A percentile compares a stretch with the other conserved stretches of the same genome.
phyloP scores from a whole-genome alignment of 768 basidiomycete species.

The Collybiopsis luxurians region DNA sequence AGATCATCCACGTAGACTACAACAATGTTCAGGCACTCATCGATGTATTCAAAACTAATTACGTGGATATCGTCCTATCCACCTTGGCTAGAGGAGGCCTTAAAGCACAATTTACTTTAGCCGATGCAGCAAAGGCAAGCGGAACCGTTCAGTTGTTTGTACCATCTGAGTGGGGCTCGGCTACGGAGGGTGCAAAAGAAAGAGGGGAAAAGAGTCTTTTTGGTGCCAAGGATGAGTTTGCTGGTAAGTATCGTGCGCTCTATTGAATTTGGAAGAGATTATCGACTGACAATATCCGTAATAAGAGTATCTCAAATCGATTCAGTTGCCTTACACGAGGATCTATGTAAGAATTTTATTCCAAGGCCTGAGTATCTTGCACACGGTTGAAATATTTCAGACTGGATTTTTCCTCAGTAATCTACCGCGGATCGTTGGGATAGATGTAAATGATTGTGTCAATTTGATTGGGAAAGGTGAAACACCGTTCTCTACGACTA shows the following conservation, averaged over 20 bases:
- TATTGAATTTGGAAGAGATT: no score
- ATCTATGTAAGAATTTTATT: conserved; percentile 22
- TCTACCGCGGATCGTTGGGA: conserved; percentile 22
- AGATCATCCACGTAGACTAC: conserved; percentile 18
- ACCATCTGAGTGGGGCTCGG: conserved; percentile 35
- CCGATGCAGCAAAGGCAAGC: conserved; percentile 32
- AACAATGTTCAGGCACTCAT: conserved; percentile 19
- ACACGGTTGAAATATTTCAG: no score
- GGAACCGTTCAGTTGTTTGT: conserved; percentile 33
- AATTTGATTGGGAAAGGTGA: conserved; percentile 28
- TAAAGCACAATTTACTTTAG: conserved; percentile 22
- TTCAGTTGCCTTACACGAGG: conserved; percentile 25
- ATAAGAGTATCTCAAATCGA: conserved; percentile 24
- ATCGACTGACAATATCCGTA: not conserved
- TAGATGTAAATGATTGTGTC: conserved; percentile 21
- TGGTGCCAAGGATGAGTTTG: conserved; percentile 23
- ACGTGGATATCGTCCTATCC: conserved; percentile 29
- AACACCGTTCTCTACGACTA: conserved; percentile 22
- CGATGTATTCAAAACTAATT: conserved; percentile 25
- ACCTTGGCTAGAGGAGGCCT: conserved; percentile 16
- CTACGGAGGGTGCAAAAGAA: conserved; percentile 27
- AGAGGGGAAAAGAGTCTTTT: conserved; percentile 14
- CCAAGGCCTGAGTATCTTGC: no score
- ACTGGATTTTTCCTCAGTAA: conserved; percentile 13
- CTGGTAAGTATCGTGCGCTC: conserved; percentile 16